Percentiles rank a stretch among this genome's conserved stretches.
These are phyloP conservation scores for Chalciporus chontae DNA, from an alignment of 768 basidiomycete genomes.

Conservation along the genomic window DNA sequence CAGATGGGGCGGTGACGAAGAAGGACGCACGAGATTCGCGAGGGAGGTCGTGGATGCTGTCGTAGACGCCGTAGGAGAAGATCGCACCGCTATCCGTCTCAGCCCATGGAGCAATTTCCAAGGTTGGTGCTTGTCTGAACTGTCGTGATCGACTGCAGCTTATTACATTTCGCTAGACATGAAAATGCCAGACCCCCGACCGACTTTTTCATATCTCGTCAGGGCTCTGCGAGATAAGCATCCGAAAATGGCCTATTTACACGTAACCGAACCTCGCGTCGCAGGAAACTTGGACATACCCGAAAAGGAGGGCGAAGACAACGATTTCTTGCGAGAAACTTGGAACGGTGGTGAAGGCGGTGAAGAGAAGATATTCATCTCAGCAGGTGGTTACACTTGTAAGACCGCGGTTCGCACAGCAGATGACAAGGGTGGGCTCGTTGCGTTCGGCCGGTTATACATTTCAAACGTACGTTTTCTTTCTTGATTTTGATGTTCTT, in stretches of 20 bases:
- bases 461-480: conserved; percentile 35
- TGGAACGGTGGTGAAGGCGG: conserved; percentile 35
- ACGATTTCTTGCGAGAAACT: conserved; percentile 43
- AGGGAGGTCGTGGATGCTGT: conserved; percentile 55
- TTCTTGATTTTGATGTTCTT: background rate
- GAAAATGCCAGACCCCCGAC: conserved; percentile 51
- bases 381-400: conserved; percentile 43
- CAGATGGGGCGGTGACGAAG: conserved; percentile 64
- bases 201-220: conserved; percentile 52
- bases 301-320: conserved; percentile 24
- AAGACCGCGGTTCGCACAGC: conserved; percentile 37
- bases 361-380: conserved; percentile 33
- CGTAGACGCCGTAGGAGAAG: conserved; percentile 47
- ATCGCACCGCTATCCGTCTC: conserved; percentile 52
- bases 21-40: conserved; percentile 54
- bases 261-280: conserved; percentile 42
- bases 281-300: background rate
- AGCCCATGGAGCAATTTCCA: conserved; percentile 51
- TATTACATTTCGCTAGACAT: conserved; percentile 35
- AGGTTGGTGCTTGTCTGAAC: conserved; percentile 22
- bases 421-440: conserved; percentile 22
- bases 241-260: conserved; percentile 47
- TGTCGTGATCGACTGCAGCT: background rate
- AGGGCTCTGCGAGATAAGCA: conserved; percentile 33
- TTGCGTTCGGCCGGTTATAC: conserved; percentile 36